A percentile compares a stretch with the other conserved stretches of the same genome.
Evolutionary conservation across 768 basidiomycete genomes (phyloP).

Genomic region (Lentinula detonsa): DNA sequence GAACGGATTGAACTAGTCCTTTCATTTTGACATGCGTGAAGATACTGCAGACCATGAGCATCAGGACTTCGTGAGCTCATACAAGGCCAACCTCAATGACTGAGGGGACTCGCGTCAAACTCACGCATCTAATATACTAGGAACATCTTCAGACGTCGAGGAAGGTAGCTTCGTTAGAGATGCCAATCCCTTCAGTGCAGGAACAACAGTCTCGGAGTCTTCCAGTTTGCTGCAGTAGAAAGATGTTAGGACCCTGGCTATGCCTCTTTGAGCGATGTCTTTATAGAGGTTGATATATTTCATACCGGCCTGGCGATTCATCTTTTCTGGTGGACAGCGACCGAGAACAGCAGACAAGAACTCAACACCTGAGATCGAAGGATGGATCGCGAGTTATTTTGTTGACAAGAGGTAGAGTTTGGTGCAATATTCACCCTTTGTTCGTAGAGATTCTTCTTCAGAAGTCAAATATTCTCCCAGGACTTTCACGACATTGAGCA

Average conservation of each 20-base stretch:
- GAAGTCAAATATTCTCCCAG: slow-evolving; percentile 86
- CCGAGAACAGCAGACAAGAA: slow-evolving; percentile 71
- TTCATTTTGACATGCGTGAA: slow-evolving; percentile 79
- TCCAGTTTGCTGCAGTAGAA: slow-evolving; percentile 88
- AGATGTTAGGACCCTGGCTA: slow-evolving; percentile 75
- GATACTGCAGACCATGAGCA: slow-evolving; percentile 19
- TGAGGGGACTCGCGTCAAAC: slow-evolving; percentile 1
- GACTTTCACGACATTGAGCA: slow-evolving; percentile 79
- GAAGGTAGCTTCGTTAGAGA: slow-evolving; percentile 57
- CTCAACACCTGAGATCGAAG: slow-evolving; percentile 59
- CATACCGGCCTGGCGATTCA: slow-evolving; percentile 83
- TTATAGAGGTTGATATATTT: not conserved
- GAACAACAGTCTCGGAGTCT: slow-evolving; percentile 78
- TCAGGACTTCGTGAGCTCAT: slow-evolving; percentile 30
- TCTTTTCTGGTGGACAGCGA: slow-evolving; percentile 49
- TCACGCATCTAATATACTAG: slow-evolving; percentile 57
- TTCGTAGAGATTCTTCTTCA: slow-evolving; percentile 71
- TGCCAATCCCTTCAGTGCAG: slow-evolving; percentile 71
- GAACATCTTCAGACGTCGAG: slow-evolving; percentile 60
- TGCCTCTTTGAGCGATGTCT: slow-evolving; percentile 8
- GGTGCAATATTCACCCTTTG: slow-evolving; percentile 54
- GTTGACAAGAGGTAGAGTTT: not conserved
- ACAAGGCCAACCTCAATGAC: not conserved
- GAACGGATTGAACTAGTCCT: slow-evolving; percentile 72
- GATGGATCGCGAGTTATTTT: not conserved